Base-by-base conservation (phyloP, 768 basidiomycete genomes). In the Lactifluus rugatus region DNA sequence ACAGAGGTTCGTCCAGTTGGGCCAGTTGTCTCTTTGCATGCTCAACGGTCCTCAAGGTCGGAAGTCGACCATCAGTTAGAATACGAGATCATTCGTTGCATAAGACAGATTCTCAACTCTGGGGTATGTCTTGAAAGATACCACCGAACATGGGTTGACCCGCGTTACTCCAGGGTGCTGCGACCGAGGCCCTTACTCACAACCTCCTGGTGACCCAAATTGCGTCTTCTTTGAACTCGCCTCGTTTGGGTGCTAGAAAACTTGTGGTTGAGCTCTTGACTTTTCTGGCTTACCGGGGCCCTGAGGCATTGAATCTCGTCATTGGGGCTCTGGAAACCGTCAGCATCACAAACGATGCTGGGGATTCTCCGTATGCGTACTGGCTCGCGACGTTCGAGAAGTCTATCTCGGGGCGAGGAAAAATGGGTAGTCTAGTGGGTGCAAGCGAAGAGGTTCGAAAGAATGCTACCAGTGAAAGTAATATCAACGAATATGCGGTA, bases 381-480 rank as follows among this genome's bases (percentile, higher is more conserved):
- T 98, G 93, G 94, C 89, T 98, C 68, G 85, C 83, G 64, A 85
- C 84, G 0, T 74, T 95, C 62, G 87, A 92, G 63, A 72, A 73
- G 26, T 81, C 81, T 2, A 76, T 97, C 17, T 79, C 83, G 48
- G 94, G 93, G 2, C 76, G 93, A 56, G 95, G 95, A 1, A 87
- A 85, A 69, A 93, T 97, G 91, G 95, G 95, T 1, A 96, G 89
- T 68, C 71, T 89, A 41, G 95, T 99, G 8, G 96, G 96, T 0
- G 92, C 93, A 23, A 95, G 93, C 65, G 90, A 94, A 14, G 93
- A 97, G 64, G 81, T 94, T 55, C 80, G 79, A 70, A 83, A 81
- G 57, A 74, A 78, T 59, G 81, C 80, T 47, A 82, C 85, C 41
- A 69, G 81, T 19, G 85, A 88, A 58, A 81, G 76, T 42, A 80